Conservation (phyloP, 2,329 filamentous ascomycete species). For the Penicillium sp. region DNA sequence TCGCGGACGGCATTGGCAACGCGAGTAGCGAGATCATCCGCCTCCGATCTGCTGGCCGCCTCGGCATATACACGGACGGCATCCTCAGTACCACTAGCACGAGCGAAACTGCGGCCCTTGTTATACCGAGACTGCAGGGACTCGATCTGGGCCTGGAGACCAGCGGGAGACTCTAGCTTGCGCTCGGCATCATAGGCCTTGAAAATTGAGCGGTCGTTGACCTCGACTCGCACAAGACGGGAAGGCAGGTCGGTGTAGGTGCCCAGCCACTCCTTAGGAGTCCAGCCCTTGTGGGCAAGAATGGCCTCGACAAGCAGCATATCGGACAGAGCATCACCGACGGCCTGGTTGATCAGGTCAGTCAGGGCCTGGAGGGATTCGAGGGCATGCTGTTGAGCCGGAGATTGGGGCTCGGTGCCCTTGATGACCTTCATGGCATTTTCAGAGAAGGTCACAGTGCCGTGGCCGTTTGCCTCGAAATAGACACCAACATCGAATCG, state of each 20-base stretch:
- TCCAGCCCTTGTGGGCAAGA: slow-evolving; percentile 91
- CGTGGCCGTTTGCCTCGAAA: slow-evolving; percentile 98
- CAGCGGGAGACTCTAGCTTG: slow-evolving; percentile 72
- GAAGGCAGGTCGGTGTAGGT: slow-evolving; percentile 95
- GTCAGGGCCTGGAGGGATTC: slow-evolving; percentile 78
- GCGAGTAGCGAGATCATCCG: slow-evolving; percentile 82
- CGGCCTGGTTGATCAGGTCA: slow-evolving; percentile 96
- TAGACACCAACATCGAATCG: slow-evolving; percentile 96
- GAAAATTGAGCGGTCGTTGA: slow-evolving; percentile 83
- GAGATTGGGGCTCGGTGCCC: slow-evolving; percentile 78
- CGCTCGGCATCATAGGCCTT: slow-evolving; percentile 90
- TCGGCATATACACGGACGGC: slow-evolving; percentile 95
- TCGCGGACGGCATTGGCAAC: slow-evolving; percentile 73
- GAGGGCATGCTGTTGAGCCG: slow-evolving; percentile 84
- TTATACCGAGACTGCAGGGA: slow-evolving; percentile 84
- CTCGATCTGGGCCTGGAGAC: slow-evolving; percentile 83
- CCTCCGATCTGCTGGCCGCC: slow-evolving; percentile 82
- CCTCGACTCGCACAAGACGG: slow-evolving; percentile 88
- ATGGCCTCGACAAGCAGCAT: slow-evolving; percentile 95
- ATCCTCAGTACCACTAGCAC: slow-evolving; percentile 93
- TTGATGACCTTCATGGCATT: slow-evolving; percentile 76
- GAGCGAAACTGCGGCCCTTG: slow-evolving; percentile 82
- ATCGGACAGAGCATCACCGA: slow-evolving; percentile 93
- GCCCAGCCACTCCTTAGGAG: slow-evolving; percentile 81
- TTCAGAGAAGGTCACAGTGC: slow-evolving; percentile 89